Base-by-base conservation (phyloP, 768 basidiomycete species). In the Lentinula sp. region DNA sequence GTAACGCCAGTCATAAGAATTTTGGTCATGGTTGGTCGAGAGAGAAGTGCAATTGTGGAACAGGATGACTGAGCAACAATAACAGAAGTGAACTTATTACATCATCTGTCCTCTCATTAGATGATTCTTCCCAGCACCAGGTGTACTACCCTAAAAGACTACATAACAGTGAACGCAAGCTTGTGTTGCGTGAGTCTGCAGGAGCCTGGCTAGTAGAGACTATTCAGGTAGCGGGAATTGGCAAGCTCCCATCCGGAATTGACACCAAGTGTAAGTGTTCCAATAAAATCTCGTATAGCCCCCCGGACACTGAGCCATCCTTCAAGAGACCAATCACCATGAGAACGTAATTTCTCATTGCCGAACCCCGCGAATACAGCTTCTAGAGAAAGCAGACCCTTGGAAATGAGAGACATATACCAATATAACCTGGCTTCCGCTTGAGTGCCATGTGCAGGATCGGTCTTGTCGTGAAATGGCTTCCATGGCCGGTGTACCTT, bases 1-100 rank as follows among this genome's bases (percentile, higher is more conserved):
- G 61, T 61, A 20, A 57, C 54, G 13, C 61, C 61, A 55, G 55
- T 55, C 45, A 61, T 56, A 33, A 61, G 61, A 35, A 61, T 52
- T 28, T 41, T 60, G 32, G 50, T 52, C 57, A 59, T 59, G 45
- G 46, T 59, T 28, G 28, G 2, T 28, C 28, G 28, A 28, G 28
- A 28, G 28, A 28, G 28, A 28, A 28, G 28, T n/a, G n/a, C n/a
- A 3, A 28, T 28, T 20, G 35, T 51, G 10, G 12, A 51, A 5
- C 13, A 35, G 50, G 33, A 51, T 51, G 50, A 51, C 50, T 51
- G 50, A 51, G 28, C 28, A 51, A 15, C 32, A 7, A 28, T 28
- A 28, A 28, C 28, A 28, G 28, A 10, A 10, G 23, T 10, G 50
- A 33, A 12, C 16, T 13, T 35, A 51, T 51, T 18, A 48, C 46